Evolutionary conservation across 164 flowering plant species (phyloP), one percentile per base, ranked within the genome.

Genomic region (Stephania cephalantha): DNA sequence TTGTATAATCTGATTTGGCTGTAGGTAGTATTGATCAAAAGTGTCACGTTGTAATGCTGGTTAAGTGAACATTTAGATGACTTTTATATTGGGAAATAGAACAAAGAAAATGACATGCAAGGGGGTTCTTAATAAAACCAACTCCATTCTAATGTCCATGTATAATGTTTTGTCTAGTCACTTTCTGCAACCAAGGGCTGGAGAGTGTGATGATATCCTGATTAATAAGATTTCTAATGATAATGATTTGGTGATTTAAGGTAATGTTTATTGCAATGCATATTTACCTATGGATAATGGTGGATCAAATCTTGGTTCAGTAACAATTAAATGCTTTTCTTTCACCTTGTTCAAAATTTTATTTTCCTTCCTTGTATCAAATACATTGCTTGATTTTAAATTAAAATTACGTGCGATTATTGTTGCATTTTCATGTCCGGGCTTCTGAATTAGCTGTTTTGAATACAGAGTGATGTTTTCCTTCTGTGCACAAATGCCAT

Each of bases 401-500:
- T 35, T 35, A 15, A 58, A 18, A n/a, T 46, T 29, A 17, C 15
- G 2, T 68, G 52, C 35, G 46, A 30, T 69, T 35, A 68, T 70
- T 30, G 0, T 22, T 48, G 42, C 53, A 55, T 73, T 50, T 53
- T 66, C 15, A 67, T 64, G 68, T 69, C 11, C 11, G 74, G 76
- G 68, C 63, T 58, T 73, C 70, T 73, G 45, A 78, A 46, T 35
- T 70, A 52, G 15, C 17, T 76, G 45, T 42, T 52, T 81, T 84
- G 71, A 58, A 68, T 91, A 91, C 94, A 95, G 99, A 86, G 85
- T 79, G 99, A 95, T 81, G 86, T 93, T 46, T 85, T 87, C 75
- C 86, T 95, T 15, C 83, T 95, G 63, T 92, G 99, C 84, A 81
- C 96, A 63, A 95, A 95, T 83, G 98, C 99, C 25, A 95, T 93